These are phyloP conservation scores for Paecilomyces dactylethromorphus DNA, from an alignment of 2,329 filamentous ascomycete genomes.

Conservation along the genomic window DNA sequence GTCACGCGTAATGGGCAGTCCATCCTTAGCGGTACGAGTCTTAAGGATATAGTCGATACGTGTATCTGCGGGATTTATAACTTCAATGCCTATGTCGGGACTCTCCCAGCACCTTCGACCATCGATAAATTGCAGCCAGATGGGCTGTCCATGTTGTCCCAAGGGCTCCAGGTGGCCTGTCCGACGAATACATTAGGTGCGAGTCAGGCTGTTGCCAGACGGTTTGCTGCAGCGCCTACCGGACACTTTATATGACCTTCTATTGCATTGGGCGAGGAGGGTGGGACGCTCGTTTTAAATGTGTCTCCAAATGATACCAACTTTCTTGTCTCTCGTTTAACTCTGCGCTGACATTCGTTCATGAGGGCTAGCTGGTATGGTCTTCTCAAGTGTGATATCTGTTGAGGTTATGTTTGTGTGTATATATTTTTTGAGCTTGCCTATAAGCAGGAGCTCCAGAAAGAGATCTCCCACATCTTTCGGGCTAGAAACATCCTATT, in stretches of 20 bases:
- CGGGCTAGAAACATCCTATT: no score
- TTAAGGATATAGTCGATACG: slow-evolving; percentile 44
- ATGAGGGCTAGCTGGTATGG: neutral
- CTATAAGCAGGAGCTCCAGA: no score
- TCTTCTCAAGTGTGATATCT: neutral
- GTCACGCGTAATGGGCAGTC: slow-evolving; percentile 36
- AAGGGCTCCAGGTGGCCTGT: slow-evolving; percentile 22
- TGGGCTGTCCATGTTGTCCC: slow-evolving; percentile 20
- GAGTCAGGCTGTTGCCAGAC: neutral
- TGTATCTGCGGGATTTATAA: slow-evolving; percentile 45
- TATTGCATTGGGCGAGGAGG: neutral
- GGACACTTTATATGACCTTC: neutral
- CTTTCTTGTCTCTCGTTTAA: neutral
- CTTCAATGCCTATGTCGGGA: slow-evolving; percentile 40
- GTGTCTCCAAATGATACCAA: neutral
- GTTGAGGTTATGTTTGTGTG: neutral
- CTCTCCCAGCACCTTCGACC: slow-evolving; percentile 31
- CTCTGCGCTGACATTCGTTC: neutral
- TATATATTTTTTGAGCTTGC: neutral
- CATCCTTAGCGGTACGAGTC: slow-evolving; percentile 41
- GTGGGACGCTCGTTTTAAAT: neutral
- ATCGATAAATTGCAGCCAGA: slow-evolving; percentile 31
- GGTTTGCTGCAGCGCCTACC: neutral
- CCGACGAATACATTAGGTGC: slow-evolving; percentile 20
- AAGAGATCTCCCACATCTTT: no score